phyloP scores from a whole-genome alignment of 1,139 yeast genomes.

The Taphrina sp. region DNA sequence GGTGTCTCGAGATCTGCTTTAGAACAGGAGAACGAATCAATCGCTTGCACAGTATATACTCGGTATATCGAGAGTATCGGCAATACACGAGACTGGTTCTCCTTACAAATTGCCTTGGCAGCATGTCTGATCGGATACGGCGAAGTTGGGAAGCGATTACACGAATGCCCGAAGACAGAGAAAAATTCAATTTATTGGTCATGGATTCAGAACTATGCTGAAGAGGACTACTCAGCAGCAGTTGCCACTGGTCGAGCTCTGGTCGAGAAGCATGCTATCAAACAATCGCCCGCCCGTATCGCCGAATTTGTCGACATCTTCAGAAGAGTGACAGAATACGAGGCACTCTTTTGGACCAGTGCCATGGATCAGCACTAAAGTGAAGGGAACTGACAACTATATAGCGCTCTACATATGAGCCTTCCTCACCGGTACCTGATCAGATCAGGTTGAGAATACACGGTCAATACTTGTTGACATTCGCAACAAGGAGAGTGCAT shows the following conservation, averaged over 20 bases:
- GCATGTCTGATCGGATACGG: constrained; percentile 34
- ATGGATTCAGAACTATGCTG: constrained; percentile 64
- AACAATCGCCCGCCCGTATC: constrained; percentile 14
- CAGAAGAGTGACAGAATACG: constrained; percentile 31
- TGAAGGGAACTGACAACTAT: too few species aligned
- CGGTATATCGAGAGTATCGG: constrained; percentile 51
- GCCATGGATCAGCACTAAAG: too few species aligned
- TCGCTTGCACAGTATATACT: constrained; percentile 61
- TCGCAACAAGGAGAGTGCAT: constrained; percentile 29
- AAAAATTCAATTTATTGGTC: constrained; percentile 47
- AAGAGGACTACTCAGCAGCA: constrained; percentile 58
- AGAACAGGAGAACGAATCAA: constrained; percentile 53
- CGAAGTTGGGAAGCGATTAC: constrained; percentile 24
- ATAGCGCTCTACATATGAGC: constrained; percentile 2
- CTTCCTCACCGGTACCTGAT: constrained; percentile 20
- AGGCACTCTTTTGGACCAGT: constrained; percentile 28
- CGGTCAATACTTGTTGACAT: constrained; percentile 27
- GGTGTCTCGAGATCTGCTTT: constrained; percentile 52
- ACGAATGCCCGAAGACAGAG: background rate
- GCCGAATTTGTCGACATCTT: constrained; percentile 26
- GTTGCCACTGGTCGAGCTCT: constrained; percentile 49
- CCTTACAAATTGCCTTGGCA: constrained; percentile 33
- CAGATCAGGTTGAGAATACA: constrained; percentile 20
- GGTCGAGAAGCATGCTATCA: constrained; percentile 13
- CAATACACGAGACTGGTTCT: constrained; percentile 28